Evolutionary conservation across 2,329 filamentous ascomycete genomes (phyloP).

Genomic region (Fusarium bactridioides): DNA sequence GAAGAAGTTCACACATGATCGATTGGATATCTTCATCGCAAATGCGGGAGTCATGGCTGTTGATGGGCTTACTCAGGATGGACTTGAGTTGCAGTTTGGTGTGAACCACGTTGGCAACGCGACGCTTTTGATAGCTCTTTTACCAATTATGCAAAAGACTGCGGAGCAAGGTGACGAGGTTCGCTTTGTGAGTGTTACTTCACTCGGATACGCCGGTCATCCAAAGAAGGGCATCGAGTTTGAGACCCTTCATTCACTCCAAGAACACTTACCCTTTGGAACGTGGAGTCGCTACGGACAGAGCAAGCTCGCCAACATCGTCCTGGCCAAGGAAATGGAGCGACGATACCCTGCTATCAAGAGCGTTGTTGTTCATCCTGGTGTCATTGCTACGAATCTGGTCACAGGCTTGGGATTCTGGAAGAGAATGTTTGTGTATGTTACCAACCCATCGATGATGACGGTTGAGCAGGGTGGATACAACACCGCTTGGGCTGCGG

Average conservation of each 20-base stretch:
- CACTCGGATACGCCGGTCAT: constrained; percentile 38
- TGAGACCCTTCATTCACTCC: constrained; percentile 38
- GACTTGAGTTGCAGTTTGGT: constrained; percentile 48
- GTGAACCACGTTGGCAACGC: constrained; percentile 47
- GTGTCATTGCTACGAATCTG: constrained; percentile 47
- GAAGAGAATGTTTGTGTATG: constrained; percentile 38
- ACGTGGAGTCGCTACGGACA: constrained; percentile 58
- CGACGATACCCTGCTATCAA: constrained; percentile 52
- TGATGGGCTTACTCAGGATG: constrained; percentile 43
- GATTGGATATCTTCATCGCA: constrained; percentile 52
- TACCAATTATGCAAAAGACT: constrained; percentile 37
- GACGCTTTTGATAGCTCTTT: constrained; percentile 47
- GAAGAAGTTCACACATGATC: constrained; percentile 48
- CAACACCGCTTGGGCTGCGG: constrained; percentile 46
- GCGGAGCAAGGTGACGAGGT: constrained; percentile 24
- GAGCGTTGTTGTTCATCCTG: constrained; percentile 59
- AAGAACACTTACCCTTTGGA: constrained; percentile 41
- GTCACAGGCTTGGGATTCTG: constrained; percentile 34
- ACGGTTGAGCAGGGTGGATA: constrained; percentile 42
- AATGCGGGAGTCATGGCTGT: constrained; percentile 49
- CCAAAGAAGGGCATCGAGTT: constrained; percentile 43
- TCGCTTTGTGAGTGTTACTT: constrained; percentile 41
- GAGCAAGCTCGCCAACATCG: constrained; percentile 59
- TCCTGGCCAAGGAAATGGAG: constrained; percentile 56
- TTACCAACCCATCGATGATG: constrained; percentile 35